Evolutionary conservation across 192 early-diverging fungal species (phyloP).

Genomic region (Oehlia diaphana): DNA sequence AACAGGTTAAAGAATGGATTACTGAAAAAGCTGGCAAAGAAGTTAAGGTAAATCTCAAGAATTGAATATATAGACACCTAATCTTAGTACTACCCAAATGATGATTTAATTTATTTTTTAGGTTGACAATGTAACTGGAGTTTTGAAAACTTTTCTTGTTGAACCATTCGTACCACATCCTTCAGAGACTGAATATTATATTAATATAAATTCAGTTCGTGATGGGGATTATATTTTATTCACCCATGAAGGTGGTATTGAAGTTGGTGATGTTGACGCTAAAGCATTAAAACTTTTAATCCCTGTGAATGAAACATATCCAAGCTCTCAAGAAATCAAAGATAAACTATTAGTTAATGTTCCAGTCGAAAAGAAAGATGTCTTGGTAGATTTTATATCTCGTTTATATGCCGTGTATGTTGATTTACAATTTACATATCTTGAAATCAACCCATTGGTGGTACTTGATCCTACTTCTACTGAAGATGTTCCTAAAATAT

Average conservation of each 20-base stretch:
- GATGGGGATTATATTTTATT: conserved; percentile 96
- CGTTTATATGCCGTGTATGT: conserved; percentile 94
- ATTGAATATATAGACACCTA: neutral
- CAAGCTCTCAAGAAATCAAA: conserved; percentile 65
- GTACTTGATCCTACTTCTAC: conserved; percentile 69
- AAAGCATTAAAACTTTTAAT: conserved; percentile 89
- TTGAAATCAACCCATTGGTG: conserved; percentile 99
- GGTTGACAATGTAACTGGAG: conserved; percentile 82
- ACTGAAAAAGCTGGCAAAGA: conserved; percentile 82
- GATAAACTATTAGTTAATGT: conserved; percentile 69
- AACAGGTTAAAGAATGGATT: conserved; percentile 87
- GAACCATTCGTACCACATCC: conserved; percentile 95
- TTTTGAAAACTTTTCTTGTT: conserved; percentile 92
- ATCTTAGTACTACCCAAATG: neutral
- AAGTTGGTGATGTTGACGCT: conserved; percentile 97
- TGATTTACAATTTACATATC: conserved; percentile 97
- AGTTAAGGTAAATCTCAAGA: conserved; percentile 59
- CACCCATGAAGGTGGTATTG: conserved; percentile 98
- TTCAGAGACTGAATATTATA: conserved; percentile 91
- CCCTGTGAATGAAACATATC: conserved; percentile 76
- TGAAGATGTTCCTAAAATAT: conserved; percentile 65
- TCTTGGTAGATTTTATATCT: conserved; percentile 87
- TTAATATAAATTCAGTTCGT: conserved; percentile 94
- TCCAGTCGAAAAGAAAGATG: conserved; percentile 64
- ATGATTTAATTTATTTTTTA: conserved; percentile 29